These are phyloP conservation scores for Neurospora sp. DNA, from an alignment of 495 filamentous ascomycete genomes.

Conservation along the genomic window DNA sequence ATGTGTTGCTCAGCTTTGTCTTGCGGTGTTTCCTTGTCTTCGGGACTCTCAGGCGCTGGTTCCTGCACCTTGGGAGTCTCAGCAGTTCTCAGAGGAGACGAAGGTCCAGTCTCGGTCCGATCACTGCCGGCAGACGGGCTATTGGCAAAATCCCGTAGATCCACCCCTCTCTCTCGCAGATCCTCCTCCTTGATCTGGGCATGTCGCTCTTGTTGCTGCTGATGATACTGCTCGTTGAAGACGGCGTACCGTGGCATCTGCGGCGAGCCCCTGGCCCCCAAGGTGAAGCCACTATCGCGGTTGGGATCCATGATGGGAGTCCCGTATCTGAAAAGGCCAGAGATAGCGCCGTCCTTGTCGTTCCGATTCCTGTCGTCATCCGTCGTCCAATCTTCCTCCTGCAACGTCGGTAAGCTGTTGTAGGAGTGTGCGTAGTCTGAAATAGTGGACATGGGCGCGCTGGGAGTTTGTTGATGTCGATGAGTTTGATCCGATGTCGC, in stretches of 20 bases:
- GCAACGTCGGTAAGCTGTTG: conserved; percentile 30
- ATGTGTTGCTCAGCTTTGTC: neutral
- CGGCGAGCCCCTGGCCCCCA: conserved; percentile 24
- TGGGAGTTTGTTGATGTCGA: neutral
- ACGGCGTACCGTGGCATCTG: conserved; percentile 15
- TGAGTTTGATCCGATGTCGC: neutral
- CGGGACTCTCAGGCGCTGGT: neutral
- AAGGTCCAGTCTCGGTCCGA: neutral
- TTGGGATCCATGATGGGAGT: conserved; percentile 19
- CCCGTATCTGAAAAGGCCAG: neutral
- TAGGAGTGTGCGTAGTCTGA: conserved; percentile 28
- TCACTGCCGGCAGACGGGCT: neutral
- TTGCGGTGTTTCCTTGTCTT: neutral
- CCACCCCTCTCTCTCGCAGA: conserved; percentile 43
- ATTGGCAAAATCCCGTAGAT: conserved; percentile 29
- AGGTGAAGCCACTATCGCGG: conserved; percentile 39
- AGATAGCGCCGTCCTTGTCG: neutral
- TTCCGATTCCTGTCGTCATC: conserved; percentile 14
- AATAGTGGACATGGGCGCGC: conserved; percentile 20
- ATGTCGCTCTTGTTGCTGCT: neutral
- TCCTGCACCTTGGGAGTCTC: neutral
- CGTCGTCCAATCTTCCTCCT: conserved; percentile 30
- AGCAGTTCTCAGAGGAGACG: neutral
- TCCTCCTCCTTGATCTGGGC: conserved; percentile 20
- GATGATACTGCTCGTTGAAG: neutral